A percentile compares a stretch with the other conserved stretches of the same genome.
Conservation (phyloP, 257 asterid genomes). For the Solanum sitiens region DNA sequence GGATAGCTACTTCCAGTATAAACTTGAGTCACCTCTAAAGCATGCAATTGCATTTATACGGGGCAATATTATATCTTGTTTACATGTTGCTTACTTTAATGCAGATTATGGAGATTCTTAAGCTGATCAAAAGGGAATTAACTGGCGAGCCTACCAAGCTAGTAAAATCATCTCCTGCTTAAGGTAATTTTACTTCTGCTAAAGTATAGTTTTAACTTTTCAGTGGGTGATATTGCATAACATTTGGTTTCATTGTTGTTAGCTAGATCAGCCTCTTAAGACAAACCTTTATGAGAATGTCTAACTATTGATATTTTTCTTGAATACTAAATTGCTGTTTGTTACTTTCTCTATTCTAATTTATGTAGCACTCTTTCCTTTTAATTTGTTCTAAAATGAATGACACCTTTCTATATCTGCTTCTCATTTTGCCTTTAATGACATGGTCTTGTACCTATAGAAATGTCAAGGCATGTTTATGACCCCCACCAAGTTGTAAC, state of each 20-base stretch:
- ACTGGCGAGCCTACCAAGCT: conserved; percentile 55
- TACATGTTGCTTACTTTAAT: neutral
- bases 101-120: conserved; percentile 73
- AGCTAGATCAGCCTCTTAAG: neutral
- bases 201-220: neutral
- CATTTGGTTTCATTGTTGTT: neutral
- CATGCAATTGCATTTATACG: neutral
- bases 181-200: conserved; percentile 5
- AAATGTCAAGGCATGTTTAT: neutral
- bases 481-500: neutral
- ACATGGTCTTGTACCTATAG: neutral
- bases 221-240: neutral
- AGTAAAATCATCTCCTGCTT: conserved; percentile 5
- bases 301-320: neutral
- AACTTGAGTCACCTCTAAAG: neutral
- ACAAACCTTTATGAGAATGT: neutral
- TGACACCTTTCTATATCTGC: neutral
- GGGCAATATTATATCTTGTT: neutral
- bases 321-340: neutral
- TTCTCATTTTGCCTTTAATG: neutral
- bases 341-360: neutral
- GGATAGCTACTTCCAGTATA: neutral
- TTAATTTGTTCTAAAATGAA: neutral
- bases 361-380: neutral
- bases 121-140: conserved; percentile 74